Evolutionary conservation across 2,329 filamentous ascomycete species (phyloP), one percentile per base, ranked within the genome.

Genomic region (Neopestalotiopsis sp.): DNA sequence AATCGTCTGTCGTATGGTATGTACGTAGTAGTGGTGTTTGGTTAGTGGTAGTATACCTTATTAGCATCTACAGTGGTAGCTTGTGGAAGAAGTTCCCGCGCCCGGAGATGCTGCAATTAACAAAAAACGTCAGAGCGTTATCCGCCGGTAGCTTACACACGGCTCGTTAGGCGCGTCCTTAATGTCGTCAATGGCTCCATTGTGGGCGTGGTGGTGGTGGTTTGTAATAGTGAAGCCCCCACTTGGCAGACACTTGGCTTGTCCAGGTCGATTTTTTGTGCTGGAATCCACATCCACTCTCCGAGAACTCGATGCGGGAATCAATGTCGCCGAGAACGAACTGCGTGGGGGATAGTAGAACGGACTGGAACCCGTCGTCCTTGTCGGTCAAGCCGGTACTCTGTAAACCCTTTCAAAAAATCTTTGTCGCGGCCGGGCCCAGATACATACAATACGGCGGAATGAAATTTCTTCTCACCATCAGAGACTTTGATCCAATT

Each of bases 151-250:
- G 6, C 45, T 53, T n/a, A 49, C 45, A 53, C 20, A 53, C 45
- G 45, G 17, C 45, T 53, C 45, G 45, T 53, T 53, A 53, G 45
- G 17, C 45, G 45, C 45, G 45, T 53, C 45, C 45, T 53, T 53
- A 53, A 53, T 53, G 45, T 53, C 45, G 45, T 53, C 45, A 53
- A 53, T 53, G 45, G 45, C 45, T 53, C 45, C 45, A 53, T 53
- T 53, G n/a, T 53, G 45, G 45, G 45, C 45, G 45, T 17, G 17
- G 17, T 53, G n/a, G 45, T 53, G 45, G 45, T 53, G 45, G 45
- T 53, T 53, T n/a, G n/a, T 53, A 53, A 9, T 20, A n/a, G 45
- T n/a, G 17, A 53, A 17, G 20, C 9, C 45, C 45, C 45, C 45
- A 53, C 45, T n/a, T 53, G 45, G 45, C 45, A 14, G 45, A 53